phyloP scores from a whole-genome alignment of 2,329 filamentous ascomycete species.

The Aspergillus versicolor region DNA sequence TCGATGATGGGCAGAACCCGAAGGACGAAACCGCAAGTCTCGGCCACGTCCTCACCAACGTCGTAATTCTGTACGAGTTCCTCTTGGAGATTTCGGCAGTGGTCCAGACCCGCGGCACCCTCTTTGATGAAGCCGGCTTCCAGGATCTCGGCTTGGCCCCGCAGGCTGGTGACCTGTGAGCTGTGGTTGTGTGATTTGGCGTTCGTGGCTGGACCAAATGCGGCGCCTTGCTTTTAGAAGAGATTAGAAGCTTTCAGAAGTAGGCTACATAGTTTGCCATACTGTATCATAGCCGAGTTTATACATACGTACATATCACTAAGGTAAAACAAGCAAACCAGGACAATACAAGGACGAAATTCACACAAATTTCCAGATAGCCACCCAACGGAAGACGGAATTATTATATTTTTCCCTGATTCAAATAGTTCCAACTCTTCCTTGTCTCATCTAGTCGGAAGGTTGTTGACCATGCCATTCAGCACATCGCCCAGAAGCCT shows the following conservation, averaged over 20 bases:
- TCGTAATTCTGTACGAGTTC: constrained; percentile 77
- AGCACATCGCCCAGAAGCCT: not conserved
- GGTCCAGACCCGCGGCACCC: constrained; percentile 69
- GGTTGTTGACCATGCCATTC: not conserved
- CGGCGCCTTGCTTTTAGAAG: not conserved
- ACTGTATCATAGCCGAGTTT: not conserved
- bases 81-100: constrained; percentile 73
- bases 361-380: not conserved
- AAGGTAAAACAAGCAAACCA: not conserved
- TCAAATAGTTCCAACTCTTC: not conserved
- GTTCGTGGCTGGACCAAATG: not conserved
- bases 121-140: constrained; percentile 77
- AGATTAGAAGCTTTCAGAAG: not conserved
- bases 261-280: not conserved
- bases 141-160: not conserved
- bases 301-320: not conserved
- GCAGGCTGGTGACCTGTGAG: not conserved
- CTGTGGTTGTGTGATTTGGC: not conserved
- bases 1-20: constrained; percentile 39
- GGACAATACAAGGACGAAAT: not conserved
- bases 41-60: constrained; percentile 76
- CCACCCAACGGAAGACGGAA: not conserved
- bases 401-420: not conserved
- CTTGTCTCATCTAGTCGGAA: not conserved
- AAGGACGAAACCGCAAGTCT: constrained; percentile 60